Percentiles rank a stretch among this genome's conserved stretches.
Conservation (phyloP, 2,329 filamentous ascomycete species). For the Ophiostoma triangulosporum region DNA sequence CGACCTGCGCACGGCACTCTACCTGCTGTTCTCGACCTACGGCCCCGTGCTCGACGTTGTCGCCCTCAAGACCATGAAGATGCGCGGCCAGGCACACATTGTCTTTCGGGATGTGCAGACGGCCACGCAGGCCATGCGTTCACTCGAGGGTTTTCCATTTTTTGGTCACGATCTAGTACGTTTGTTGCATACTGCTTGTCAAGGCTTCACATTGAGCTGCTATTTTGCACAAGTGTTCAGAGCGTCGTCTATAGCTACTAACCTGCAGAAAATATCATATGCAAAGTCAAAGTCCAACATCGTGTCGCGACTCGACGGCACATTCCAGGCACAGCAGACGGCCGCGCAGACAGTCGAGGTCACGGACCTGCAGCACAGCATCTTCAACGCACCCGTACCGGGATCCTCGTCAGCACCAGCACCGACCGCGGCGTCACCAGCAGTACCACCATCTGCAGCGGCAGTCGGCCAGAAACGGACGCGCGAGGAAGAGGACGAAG, state of each 20-base stretch:
- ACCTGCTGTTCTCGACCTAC: constrained; percentile 89
- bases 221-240: too few species aligned
- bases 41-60: constrained; percentile 87
- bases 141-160: constrained; percentile 73
- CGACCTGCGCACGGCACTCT: constrained; percentile 75
- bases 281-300: constrained; percentile 81
- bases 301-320: constrained; percentile 83
- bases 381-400: constrained; percentile 56
- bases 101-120: constrained; percentile 80
- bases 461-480: constrained; percentile 53
- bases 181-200: too few species aligned
- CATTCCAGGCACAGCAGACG: constrained; percentile 60
- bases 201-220: too few species aligned
- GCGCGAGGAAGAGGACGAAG: constrained; percentile 53
- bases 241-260: too few species aligned
- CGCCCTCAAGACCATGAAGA: constrained; percentile 74
- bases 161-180: constrained; percentile 74
- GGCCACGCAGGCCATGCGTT: constrained; percentile 87
- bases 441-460: background rate
- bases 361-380: constrained; percentile 64
- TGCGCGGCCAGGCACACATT: constrained; percentile 92
- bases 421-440: constrained; percentile 19
- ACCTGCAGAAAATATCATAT: constrained; percentile 68
- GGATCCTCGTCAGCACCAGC: constrained; percentile 33
- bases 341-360: constrained; percentile 44